Base-by-base conservation (phyloP, 352 stramenopile species). In the Globisporangium nunn region DNA sequence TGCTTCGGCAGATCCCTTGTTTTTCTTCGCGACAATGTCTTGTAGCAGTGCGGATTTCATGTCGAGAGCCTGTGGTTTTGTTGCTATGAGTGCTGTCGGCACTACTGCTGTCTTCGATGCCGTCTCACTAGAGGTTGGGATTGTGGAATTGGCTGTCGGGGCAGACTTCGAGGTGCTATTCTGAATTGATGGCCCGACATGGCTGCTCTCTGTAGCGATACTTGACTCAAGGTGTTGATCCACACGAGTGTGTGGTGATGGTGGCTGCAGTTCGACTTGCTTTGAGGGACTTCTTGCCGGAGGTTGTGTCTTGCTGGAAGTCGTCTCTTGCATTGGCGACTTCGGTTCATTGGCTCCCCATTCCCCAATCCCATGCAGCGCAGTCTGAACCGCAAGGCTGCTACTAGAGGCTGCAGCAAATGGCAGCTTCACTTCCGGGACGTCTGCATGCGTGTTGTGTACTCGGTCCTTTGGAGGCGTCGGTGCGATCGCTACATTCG, bases 401-500 rank as follows among this genome's bases (percentile, higher is more conserved):
- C 48, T 52, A 30, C n/a, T 28, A 30, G 33, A 52, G 23, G n/a
- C 8, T 14, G 30, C 48, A 30, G 29, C 14, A 41, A 8, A 40
- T 31, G 29, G 5, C 7, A 6, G 10, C 8, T 12, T 2, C 7
- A 8, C 48, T 30, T 2, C 49, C 17, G 31, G 30, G 30, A 15
- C 54, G 12, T 10, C n/a, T 17, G 29, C 17, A 29, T n/a, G 29
- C 29, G 10, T 37, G 17, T 4, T 28, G n/a, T 28, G 15, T 43
- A 3, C 15, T 39, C 29, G 48, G 6, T 51, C 28, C 30, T 59
- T 47, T 18, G 50, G 23, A 23, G 23, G 17, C 17, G 30, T 59
- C 17, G 66, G 41, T 35, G 70, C 52, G 4, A 75, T 78, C 1
- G 70, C 66, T 0, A 72, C 61, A 23, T 70, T 74, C 50, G 75